Conservation (phyloP, 345 rosid species). For the Excoecaria cochinchinensis region DNA sequence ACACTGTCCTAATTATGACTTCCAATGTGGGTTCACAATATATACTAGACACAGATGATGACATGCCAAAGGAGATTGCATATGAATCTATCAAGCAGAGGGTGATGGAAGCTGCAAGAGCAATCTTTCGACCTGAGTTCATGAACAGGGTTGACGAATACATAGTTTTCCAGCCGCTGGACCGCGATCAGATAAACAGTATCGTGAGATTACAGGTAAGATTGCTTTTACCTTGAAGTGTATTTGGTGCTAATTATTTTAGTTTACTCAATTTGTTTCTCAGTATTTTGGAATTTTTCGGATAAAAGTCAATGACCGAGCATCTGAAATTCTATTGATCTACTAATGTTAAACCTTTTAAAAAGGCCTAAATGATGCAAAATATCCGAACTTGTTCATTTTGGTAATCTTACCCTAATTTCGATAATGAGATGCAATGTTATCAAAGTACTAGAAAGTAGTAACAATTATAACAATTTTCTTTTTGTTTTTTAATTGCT, state of each 20-base stretch:
- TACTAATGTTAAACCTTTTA: not conserved
- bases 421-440: too few relatives aligned
- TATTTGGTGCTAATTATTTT: not conserved
- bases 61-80: slow-evolving; percentile 49
- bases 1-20: slow-evolving; percentile 90
- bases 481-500: too few relatives aligned
- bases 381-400: too few relatives aligned
- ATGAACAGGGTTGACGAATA: slow-evolving; percentile 98
- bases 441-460: too few relatives aligned
- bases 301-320: not conserved
- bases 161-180: slow-evolving; percentile 97
- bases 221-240: not conserved
- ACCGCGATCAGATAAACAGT: slow-evolving; percentile 69
- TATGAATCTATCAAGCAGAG: slow-evolving; percentile 79
- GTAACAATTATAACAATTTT: too few relatives aligned
- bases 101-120: slow-evolving; percentile 97
- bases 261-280: not conserved
- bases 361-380: too few relatives aligned
- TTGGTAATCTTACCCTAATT: too few relatives aligned
- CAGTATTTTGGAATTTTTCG: not conserved
- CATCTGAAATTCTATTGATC: not conserved
- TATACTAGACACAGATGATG: slow-evolving; percentile 69
- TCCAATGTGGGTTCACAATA: slow-evolving; percentile 93
- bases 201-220: slow-evolving; percentile 91
- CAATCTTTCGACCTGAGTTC: slow-evolving; percentile 92